Conservation (phyloP, 345 rosid genomes). For the Salix exigua region DNA sequence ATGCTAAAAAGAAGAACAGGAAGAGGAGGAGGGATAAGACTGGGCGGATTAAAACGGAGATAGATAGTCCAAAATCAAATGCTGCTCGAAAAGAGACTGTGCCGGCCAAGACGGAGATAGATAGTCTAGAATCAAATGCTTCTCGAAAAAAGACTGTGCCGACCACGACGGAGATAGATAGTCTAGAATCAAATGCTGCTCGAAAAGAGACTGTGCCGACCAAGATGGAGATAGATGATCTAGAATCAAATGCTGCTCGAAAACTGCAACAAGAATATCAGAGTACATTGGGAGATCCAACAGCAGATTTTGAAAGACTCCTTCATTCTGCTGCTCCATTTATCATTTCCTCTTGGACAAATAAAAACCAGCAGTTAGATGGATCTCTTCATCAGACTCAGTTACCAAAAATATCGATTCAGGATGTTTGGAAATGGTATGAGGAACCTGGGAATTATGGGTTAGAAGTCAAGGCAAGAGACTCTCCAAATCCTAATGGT, state of each 20-base stretch:
- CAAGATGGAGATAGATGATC: not conserved
- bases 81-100: not conserved
- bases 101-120: not conserved
- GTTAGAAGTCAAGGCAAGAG: constrained; percentile 20
- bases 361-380: not conserved
- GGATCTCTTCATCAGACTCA: constrained; percentile 13
- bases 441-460: constrained; percentile 29
- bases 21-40: not conserved
- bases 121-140: constrained; percentile 5
- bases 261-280: constrained; percentile 22
- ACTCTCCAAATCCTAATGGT: constrained; percentile 6
- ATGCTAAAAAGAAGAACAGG: not conserved
- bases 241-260: constrained; percentile 15
- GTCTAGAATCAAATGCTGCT: constrained; percentile 12
- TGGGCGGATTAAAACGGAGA: not conserved
- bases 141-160: constrained; percentile 4
- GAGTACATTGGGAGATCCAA: constrained; percentile 8
- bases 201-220: not conserved
- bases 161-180: not conserved
- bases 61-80: not conserved
- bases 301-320: constrained; percentile 28
- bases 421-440: constrained; percentile 29
- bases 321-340: constrained; percentile 21
- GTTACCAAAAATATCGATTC: constrained; percentile 18
- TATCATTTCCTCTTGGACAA: constrained; percentile 4